Evolutionary conservation across 805 yeast species (phyloP).

Genomic region (Wickerhamiella spandovensis): DNA sequence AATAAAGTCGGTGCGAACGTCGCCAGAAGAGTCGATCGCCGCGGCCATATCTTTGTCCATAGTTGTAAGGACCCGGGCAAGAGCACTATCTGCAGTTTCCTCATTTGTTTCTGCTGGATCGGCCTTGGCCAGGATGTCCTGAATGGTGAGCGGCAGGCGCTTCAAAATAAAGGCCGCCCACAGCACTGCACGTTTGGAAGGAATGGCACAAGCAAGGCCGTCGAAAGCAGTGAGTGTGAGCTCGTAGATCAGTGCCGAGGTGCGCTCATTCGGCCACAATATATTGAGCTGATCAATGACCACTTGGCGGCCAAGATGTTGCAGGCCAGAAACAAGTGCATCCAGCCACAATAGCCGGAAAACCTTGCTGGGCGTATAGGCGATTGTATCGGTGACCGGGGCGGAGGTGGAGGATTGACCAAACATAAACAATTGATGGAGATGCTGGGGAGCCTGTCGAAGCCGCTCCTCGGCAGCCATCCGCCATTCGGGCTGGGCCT

Average conservation of each 20-base stretch:
- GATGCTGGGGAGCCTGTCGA: neutral
- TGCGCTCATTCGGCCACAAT: conserved; percentile 19
- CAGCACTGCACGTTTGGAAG: conserved; percentile 18
- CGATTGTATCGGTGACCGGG: neutral
- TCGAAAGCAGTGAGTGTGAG: conserved; percentile 33
- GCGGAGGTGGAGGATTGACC: neutral
- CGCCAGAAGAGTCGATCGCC: conserved; percentile 9
- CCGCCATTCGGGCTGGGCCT: neutral
- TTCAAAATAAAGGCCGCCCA: conserved; percentile 36
- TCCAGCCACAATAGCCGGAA: conserved; percentile 18
- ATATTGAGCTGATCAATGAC: conserved; percentile 12
- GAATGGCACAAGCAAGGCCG: conserved; percentile 29
- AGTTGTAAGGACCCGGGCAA: conserved; percentile 16
- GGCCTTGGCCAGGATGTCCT: conserved; percentile 21
- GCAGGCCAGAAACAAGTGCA: conserved; percentile 9
- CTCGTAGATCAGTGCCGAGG: conserved; percentile 24
- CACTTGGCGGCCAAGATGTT: conserved; percentile 6
- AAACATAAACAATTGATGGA: neutral
- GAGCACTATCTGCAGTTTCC: conserved; percentile 25
- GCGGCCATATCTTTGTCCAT: conserved; percentile 17
- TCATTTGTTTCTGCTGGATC: conserved; percentile 21
- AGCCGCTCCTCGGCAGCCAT: neutral
- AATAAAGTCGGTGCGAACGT: conserved; percentile 12
- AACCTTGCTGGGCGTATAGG: conserved; percentile 6
- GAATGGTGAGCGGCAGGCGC: conserved; percentile 34